Base-by-base conservation (phyloP, 2,329 filamentous ascomycete genomes). In the Pseudocercospora fuligena region DNA sequence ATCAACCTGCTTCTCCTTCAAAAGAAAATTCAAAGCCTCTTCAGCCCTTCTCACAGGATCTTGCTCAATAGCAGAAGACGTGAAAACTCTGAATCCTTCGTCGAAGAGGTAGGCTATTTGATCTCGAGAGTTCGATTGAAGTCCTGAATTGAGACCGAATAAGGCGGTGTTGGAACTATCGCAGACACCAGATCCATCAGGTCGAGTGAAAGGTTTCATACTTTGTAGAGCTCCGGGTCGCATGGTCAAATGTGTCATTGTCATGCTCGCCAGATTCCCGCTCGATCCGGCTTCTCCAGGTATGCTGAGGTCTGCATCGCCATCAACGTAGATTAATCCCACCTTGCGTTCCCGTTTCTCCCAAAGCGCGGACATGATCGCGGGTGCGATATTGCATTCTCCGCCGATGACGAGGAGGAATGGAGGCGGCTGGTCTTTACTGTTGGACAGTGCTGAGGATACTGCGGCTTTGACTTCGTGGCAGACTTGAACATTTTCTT, bases 21-120 rank as follows among this genome's bases (percentile, higher is more conserved):
- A 6, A 1, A 31, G 29, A 8, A 29, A 62, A 2, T 7, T 9
- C 6, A 62, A n/a, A 11, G 47, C 60, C n/a, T 62, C 12, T 33
- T 62, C 31, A 16, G 60, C 60, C 47, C 43, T 8, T 5, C n/a
- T 21, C 7, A 33, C 47, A 12, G 47, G 47, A 36, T 62, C n/a
- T n/a, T n/a, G 11, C 14, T 49, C 60, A 6, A 62, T 25, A 7
- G 43, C 27, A 12, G 47, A 14, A 23, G 47, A 56, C 12, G 60
- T 62, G 29, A 62, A 53, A 16, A 53, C 60, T 12, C 60, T 29
- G 40, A 53, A 62, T 2, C 60, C 59, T 54, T 62, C 31, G 14
- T 62, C 60, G 31, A 62, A 62, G 11, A 62, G 40, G n/a, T 43
- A 62, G 9, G 46, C 60, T 16, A 62, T 8, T 40, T 62, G 60